Conservation (phyloP, 805 yeast species). For the Saccharomycopsis sp. region DNA sequence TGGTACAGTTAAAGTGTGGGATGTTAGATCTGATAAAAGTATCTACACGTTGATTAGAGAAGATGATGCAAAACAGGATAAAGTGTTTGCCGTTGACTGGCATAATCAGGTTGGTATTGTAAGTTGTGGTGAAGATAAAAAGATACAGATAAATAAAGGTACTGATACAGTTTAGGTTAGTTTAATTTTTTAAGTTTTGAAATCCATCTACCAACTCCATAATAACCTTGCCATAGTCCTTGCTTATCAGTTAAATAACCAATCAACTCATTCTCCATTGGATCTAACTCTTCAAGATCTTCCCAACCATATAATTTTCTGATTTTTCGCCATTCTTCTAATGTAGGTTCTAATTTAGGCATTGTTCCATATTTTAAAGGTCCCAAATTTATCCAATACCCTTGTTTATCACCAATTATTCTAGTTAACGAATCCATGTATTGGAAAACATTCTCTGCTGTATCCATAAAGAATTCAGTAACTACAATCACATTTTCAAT, state of each 20-base stretch:
- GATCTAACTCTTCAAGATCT: slow-evolving; percentile 32
- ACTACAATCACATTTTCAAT: slow-evolving; percentile 49
- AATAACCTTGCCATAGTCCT: slow-evolving; percentile 73
- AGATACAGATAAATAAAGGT: slow-evolving; percentile 68
- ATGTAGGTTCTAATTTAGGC: slow-evolving; percentile 64
- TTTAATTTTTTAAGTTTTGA: slow-evolving; percentile 18
- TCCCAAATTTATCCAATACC: slow-evolving; percentile 85
- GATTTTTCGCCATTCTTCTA: slow-evolving; percentile 57
- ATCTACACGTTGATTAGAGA: slow-evolving; percentile 80
- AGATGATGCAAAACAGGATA: slow-evolving; percentile 39
- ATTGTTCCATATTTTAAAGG: slow-evolving; percentile 91
- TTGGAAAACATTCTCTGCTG: slow-evolving; percentile 79
- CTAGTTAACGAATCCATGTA: slow-evolving; percentile 61
- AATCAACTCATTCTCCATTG: slow-evolving; percentile 32
- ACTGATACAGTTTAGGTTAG: slow-evolving; percentile 1
- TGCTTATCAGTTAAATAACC: slow-evolving; percentile 62
- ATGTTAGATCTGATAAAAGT: slow-evolving; percentile 75
- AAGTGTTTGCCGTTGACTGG: slow-evolving; percentile 89
- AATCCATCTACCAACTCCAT: slow-evolving; percentile 58
- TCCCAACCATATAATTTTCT: slow-evolving; percentile 61
- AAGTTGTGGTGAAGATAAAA: slow-evolving; percentile 92
- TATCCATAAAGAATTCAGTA: slow-evolving; percentile 78
- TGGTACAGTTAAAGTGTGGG: slow-evolving; percentile 95
- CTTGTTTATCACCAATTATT: slow-evolving; percentile 37
- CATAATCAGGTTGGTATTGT: slow-evolving; percentile 69